Conservation (phyloP, 768 basidiomycete genomes). For the Hemileccinum rubropunctum region DNA sequence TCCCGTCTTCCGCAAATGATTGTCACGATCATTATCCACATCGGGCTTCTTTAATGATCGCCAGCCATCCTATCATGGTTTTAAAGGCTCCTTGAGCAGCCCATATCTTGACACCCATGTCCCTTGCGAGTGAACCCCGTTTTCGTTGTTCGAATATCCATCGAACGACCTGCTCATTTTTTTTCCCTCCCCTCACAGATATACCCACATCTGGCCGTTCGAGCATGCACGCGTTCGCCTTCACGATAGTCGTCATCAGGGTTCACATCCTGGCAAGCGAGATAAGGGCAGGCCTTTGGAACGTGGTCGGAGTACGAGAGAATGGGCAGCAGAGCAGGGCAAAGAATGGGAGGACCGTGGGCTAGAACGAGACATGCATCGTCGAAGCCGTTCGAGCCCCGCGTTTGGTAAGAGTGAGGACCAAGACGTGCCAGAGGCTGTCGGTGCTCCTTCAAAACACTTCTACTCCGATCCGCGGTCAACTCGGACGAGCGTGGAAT, state of each 20-base stretch:
- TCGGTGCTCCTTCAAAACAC: not conserved
- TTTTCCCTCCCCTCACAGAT: conserved; percentile 43
- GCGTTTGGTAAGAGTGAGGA: not conserved
- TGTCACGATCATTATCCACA: not conserved
- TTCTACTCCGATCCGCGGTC: conserved; percentile 9
- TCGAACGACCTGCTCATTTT: conserved; percentile 4
- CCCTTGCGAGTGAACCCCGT: not conserved
- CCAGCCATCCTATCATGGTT: conserved; percentile 5
- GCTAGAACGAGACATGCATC: conserved; percentile 8
- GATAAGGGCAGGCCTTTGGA: conserved; percentile 18
- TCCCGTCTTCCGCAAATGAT: not conserved
- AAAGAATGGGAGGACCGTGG: conserved; percentile 2
- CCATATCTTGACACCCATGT: not conserved
- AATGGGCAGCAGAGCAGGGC: conserved; percentile 5
- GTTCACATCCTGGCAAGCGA: conserved; percentile 27
- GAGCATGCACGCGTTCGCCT: conserved; percentile 90
- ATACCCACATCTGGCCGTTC: conserved; percentile 97
- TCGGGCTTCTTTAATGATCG: not conserved
- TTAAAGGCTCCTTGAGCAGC: not conserved
- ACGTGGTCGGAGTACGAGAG: conserved; percentile 12
- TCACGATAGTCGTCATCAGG: conserved; percentile 34
- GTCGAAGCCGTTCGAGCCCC: conserved; percentile 23
- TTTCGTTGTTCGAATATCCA: not conserved
- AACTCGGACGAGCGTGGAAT: not conserved
- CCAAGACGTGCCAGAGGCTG: not conserved